A percentile compares a stretch with the other conserved stretches of the same genome.
phyloP scores from a whole-genome alignment of 169 alveolate species.

The Cryptosporidium tyzzeri region DNA sequence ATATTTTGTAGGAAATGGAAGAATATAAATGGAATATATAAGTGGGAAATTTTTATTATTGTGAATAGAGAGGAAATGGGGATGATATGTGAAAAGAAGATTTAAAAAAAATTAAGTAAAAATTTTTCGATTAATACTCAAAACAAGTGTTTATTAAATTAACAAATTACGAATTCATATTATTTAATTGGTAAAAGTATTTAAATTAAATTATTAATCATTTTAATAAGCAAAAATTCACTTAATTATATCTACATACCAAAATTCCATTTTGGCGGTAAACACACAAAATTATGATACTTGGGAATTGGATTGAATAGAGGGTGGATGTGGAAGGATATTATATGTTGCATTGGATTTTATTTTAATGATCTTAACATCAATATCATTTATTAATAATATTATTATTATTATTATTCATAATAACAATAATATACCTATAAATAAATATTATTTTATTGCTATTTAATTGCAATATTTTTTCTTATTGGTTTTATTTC shows the following conservation, averaged over 20 bases:
- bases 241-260: not conserved
- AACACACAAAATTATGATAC: slow-evolving; percentile 18
- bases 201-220: not conserved
- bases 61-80: not conserved
- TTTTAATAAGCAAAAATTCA: not conserved
- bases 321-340: slow-evolving; percentile 74
- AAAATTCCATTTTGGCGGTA: slow-evolving; percentile 3
- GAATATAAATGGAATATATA: not conserved
- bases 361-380: not conserved
- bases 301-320: not conserved
- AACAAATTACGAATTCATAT: no score
- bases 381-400: not conserved
- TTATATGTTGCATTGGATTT: slow-evolving; percentile 14
- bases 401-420: not conserved
- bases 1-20: no score
- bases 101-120: no score
- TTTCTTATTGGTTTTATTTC: not conserved
- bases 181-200: no score
- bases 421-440: no score
- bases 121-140: no score
- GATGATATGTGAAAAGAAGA: no score
- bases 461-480: not conserved
- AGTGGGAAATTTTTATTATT: not conserved
- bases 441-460: no score
- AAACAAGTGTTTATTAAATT: no score